These are phyloP conservation scores for Apiotrichum brassicae DNA, from an alignment of 1,284 basidiomycete genomes.

Conservation along the genomic window DNA sequence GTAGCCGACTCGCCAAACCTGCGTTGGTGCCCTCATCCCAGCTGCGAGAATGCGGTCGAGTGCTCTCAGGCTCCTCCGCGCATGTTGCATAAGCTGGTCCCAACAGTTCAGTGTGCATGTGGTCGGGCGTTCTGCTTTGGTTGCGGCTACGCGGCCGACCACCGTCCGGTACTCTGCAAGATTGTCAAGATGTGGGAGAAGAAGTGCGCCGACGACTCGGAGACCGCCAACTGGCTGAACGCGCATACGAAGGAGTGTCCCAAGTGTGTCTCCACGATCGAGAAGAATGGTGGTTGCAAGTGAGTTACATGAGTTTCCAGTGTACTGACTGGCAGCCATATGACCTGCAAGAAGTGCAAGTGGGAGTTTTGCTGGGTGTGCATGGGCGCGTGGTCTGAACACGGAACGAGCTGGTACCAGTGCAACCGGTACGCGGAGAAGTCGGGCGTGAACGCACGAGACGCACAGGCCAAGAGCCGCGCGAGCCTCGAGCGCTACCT, in stretches of 20 bases:
- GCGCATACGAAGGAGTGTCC: slow-evolving; percentile 98
- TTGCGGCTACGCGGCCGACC: slow-evolving; percentile 75
- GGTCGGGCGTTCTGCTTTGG: slow-evolving; percentile 84
- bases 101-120: slow-evolving; percentile 74
- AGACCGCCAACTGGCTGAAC: slow-evolving; percentile 99
- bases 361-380: slow-evolving; percentile 66
- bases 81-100: slow-evolving; percentile 72
- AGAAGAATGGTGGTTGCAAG: slow-evolving; percentile 99
- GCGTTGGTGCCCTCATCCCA: slow-evolving; percentile 79
- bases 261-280: slow-evolving; percentile 92
- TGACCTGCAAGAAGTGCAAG: slow-evolving; percentile 99
- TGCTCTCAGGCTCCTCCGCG: slow-evolving; percentile 72
- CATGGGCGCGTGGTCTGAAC: slow-evolving; percentile 90
- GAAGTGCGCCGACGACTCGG: slow-evolving; percentile 95
- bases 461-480: slow-evolving; percentile 79
- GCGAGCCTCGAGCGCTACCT: slow-evolving; percentile 90
- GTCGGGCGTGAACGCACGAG: slow-evolving; percentile 76
- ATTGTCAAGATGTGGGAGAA: slow-evolving; percentile 91
- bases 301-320: slow-evolving; percentile 49
- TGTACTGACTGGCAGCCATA: slow-evolving; percentile 59
- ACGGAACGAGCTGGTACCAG: slow-evolving; percentile 95
- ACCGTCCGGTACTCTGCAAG: slow-evolving; percentile 82
- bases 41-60: slow-evolving; percentile 75
- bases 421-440: slow-evolving; percentile 98
- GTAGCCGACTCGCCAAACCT: slow-evolving; percentile 77